Evolutionary conservation across 106 monocot genomes (phyloP).

Genomic region (Allium sativum): DNA sequence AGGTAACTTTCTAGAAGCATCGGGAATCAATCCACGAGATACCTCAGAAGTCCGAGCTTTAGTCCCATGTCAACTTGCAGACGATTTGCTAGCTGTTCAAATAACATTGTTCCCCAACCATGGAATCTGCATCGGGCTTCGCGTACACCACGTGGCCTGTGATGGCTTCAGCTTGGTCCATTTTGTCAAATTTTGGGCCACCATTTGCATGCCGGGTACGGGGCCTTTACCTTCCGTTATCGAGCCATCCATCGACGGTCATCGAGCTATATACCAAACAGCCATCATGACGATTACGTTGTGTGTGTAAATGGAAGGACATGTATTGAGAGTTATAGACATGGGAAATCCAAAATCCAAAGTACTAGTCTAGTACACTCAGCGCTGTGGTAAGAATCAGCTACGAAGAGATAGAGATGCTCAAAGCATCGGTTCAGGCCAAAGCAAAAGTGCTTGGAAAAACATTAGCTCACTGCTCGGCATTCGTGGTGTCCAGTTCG

Average conservation of each 20-base stretch:
- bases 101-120: slow-evolving; percentile 17
- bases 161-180: slow-evolving; percentile 19
- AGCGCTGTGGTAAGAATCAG: background rate
- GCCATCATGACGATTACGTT: background rate
- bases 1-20: background rate
- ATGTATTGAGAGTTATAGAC: background rate
- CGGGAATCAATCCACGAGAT: background rate
- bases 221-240: background rate
- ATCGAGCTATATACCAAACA: background rate
- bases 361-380: background rate
- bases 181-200: slow-evolving; percentile 14
- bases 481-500: slow-evolving; percentile 15
- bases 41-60: background rate
- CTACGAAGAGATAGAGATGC: background rate
- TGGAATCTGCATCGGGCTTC: slow-evolving; percentile 16
- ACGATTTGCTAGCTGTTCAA: background rate
- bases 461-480: slow-evolving; percentile 6
- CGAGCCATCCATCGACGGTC: background rate
- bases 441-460: background rate
- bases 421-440: background rate
- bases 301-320: background rate
- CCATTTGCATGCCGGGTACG: background rate
- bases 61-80: background rate
- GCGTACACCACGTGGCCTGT: slow-evolving; percentile 9
- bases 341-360: background rate